phyloP scores from a whole-genome alignment of 805 yeast species.

The Lipomyces starkeyi region DNA sequence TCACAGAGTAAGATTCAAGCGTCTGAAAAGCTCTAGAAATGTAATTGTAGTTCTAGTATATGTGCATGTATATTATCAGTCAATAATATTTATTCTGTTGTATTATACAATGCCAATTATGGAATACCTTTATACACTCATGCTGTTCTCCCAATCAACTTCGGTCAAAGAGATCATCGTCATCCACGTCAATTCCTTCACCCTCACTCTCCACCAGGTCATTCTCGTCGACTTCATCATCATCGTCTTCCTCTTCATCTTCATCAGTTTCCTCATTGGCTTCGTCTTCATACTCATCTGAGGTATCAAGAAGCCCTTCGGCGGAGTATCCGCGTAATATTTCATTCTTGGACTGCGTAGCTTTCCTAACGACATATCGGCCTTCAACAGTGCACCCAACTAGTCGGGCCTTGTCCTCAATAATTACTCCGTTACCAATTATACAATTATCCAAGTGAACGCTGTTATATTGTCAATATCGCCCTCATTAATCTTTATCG shows the following conservation, averaged over 20 bases:
- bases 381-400: conserved; percentile 88
- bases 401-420: conserved; percentile 68
- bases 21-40: neutral
- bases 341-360: conserved; percentile 51
- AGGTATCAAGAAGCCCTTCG: conserved; percentile 46
- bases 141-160: conserved; percentile 1
- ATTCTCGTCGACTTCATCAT: conserved; percentile 31
- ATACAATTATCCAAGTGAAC: conserved; percentile 80
- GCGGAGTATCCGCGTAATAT: conserved; percentile 48
- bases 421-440: conserved; percentile 70
- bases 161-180: conserved; percentile 38
- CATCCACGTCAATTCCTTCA: conserved; percentile 35
- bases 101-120: conserved; percentile 4
- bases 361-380: conserved; percentile 66
- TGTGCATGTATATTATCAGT: neutral
- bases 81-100: neutral
- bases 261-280: conserved; percentile 30
- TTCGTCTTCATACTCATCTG: conserved; percentile 40
- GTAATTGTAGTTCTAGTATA: neutral
- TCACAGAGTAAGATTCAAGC: neutral
- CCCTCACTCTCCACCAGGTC: conserved; percentile 33
- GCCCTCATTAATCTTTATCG: neutral
- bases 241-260: conserved; percentile 29
- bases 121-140: neutral
- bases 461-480: conserved; percentile 1